phyloP scores from a whole-genome alignment of 345 rosid species.

The Pugionium dolabratum region DNA sequence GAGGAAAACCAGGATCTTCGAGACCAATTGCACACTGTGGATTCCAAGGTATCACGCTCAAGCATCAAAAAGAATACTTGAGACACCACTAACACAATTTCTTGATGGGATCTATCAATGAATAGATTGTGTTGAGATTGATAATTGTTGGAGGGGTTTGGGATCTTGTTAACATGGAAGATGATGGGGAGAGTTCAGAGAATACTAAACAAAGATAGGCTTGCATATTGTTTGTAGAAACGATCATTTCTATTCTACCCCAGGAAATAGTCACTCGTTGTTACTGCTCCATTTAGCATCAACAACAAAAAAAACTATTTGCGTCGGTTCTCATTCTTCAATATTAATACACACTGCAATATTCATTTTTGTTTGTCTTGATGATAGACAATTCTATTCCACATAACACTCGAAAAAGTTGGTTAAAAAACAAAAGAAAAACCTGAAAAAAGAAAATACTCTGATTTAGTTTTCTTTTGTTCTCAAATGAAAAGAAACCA shows the following conservation, averaged over 20 bases:
- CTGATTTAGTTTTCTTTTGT: too few relatives aligned
- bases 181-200: constrained; percentile 7
- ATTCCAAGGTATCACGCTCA: constrained; percentile 54
- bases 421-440: too few relatives aligned
- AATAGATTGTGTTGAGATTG: too few relatives aligned
- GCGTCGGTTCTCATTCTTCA: background rate
- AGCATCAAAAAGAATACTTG: constrained; percentile 74
- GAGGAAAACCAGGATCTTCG: constrained; percentile 78
- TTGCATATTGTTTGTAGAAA: constrained; percentile 26
- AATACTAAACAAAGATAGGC: constrained; percentile 25
- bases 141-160: too few relatives aligned
- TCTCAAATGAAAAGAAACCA: too few relatives aligned
- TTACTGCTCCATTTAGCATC: constrained; percentile 8
- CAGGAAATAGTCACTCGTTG: constrained; percentile 17
- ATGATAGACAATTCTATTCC: too few relatives aligned
- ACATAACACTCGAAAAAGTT: too few relatives aligned
- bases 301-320: background rate
- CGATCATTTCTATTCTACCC: background rate
- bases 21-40: constrained; percentile 66
- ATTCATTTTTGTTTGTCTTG: too few relatives aligned
- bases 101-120: too few relatives aligned
- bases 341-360: background rate
- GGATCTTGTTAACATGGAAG: constrained; percentile 30
- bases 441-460: too few relatives aligned
- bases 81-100: constrained; percentile 16